These are phyloP conservation scores for Pachysolen tannophilus DNA, from an alignment of 805 yeast species.

Conservation along the genomic window DNA sequence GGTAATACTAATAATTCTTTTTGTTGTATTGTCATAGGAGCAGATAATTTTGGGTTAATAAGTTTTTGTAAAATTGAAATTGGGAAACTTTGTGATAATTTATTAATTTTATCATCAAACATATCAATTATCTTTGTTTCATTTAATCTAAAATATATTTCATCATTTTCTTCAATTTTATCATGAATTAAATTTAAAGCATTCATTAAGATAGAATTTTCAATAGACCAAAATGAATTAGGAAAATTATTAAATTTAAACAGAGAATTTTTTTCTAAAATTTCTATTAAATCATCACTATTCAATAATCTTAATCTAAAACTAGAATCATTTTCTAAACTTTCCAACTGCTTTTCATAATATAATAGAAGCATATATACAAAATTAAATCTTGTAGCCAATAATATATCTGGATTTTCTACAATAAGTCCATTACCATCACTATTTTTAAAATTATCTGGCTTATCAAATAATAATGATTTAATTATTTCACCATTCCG, in stretches of 20 bases:
- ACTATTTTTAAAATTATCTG: conserved; percentile 14
- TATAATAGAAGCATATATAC: conserved; percentile 30
- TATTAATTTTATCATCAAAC: conserved; percentile 29
- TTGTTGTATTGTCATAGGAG: conserved; percentile 1
- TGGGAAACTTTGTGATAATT: conserved; percentile 31
- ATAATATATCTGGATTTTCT: conserved; percentile 31
- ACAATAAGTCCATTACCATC: conserved; percentile 26
- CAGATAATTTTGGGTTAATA: conserved; percentile 20
- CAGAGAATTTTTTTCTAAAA: conserved; percentile 17
- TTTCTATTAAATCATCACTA: conserved; percentile 37
- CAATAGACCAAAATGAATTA: conserved; percentile 21
- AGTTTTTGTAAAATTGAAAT: conserved; percentile 18
- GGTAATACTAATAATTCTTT: conserved; percentile 7
- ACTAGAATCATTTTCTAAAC: conserved; percentile 12
- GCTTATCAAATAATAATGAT: conserved; percentile 26
- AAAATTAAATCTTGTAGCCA: conserved; percentile 32
- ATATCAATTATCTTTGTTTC: conserved; percentile 27
- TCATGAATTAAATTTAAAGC: conserved; percentile 30
- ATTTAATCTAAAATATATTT: conserved; percentile 36
- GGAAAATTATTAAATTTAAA: conserved; percentile 22
- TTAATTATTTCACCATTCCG: conserved; percentile 28
- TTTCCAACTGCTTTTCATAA: conserved; percentile 20
- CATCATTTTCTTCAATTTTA: conserved; percentile 33
- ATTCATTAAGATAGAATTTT: conserved; percentile 16
- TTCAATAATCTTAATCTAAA: conserved; percentile 24